Base-by-base conservation (phyloP, 768 basidiomycete genomes). In the Psilocybe cubensis region DNA sequence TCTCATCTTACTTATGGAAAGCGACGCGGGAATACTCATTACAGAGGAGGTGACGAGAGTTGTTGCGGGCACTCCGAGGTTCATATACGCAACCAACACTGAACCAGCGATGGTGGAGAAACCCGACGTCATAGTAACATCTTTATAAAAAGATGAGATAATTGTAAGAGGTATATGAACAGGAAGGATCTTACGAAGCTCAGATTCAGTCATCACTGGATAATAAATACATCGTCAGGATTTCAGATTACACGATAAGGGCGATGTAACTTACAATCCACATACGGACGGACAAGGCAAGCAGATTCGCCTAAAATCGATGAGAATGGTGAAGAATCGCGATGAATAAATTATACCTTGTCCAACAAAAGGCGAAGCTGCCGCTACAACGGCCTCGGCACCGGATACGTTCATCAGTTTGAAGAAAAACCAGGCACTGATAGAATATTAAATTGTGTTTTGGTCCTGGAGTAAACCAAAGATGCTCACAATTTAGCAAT, bases 21-120 rank as follows among this genome's bases (percentile, higher is more conserved):
- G 93, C 17, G 92, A 94, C 0, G 94, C 94, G n/a, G 94, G 94
- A 60, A 96, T 96, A 70, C 88, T 90, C 94, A 96, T 96, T 56
- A 96, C 89, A 4, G 92, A 93, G 4, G 94, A 88, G 2, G 93
- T 94, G 65, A 94, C 78, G n/a, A 93, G 76, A 66, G 89, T 94
- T 70, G 88, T 81, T 3, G 90, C 69, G 12, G 90, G 89, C 24
- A 92, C 89, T 24, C 89, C 92, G 63, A 88, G 76, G 60, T 68
- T 76, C 68, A 94, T 89, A 70, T 96, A 96, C 33, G 91, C 93
- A 50, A 82, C 78, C 47, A 96, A 79, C 9, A 96, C 94, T 25
- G 91, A 92, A 31, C 94, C 94, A 54, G 94, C 88, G 63, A 96
- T 96, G 47, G 92, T 94, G 6, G 92, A 91, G 77, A 96, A 96